Evolutionary conservation across 495 filamentous ascomycete species (phyloP).

Genomic region (Lentithecium fluviatile): DNA sequence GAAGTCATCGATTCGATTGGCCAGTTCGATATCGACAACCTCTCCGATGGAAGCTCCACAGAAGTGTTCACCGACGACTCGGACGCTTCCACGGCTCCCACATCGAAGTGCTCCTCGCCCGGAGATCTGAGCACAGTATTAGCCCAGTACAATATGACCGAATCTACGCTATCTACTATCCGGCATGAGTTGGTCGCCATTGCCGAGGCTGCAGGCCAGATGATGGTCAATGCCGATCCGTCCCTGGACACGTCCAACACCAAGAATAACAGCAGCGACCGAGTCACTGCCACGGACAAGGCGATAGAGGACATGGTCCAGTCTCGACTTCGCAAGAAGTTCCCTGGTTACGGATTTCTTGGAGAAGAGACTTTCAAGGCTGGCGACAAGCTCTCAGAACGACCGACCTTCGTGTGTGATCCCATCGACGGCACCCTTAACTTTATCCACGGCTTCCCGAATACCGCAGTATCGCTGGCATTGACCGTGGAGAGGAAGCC

Average conservation of each 20-base stretch:
- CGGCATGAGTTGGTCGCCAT: constrained; percentile 18
- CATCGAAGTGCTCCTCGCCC: no score
- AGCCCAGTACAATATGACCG: neutral
- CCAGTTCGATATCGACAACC: no score
- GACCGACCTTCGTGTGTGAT: constrained; percentile 33
- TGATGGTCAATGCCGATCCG: constrained; percentile 29
- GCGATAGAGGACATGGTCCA: constrained; percentile 32
- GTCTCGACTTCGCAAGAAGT: constrained; percentile 1
- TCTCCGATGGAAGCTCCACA: no score
- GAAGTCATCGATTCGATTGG: no score
- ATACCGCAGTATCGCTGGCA: constrained; percentile 30
- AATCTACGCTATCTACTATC: constrained; percentile 2
- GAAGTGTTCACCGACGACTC: no score
- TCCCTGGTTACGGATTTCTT: constrained; percentile 29
- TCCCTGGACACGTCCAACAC: constrained; percentile 15
- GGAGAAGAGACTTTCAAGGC: constrained; percentile 34
- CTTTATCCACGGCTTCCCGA: constrained; percentile 36
- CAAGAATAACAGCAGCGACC: constrained; percentile 30
- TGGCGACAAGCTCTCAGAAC: constrained; percentile 23
- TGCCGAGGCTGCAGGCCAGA: constrained; percentile 23
- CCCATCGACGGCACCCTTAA: constrained; percentile 36
- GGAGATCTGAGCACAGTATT: no score
- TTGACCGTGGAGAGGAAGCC: constrained; percentile 26
- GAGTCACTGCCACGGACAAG: constrained; percentile 28
- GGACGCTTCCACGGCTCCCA: no score